Conservation (phyloP, 169 alveolate species). For the Babesia gibsoni region DNA sequence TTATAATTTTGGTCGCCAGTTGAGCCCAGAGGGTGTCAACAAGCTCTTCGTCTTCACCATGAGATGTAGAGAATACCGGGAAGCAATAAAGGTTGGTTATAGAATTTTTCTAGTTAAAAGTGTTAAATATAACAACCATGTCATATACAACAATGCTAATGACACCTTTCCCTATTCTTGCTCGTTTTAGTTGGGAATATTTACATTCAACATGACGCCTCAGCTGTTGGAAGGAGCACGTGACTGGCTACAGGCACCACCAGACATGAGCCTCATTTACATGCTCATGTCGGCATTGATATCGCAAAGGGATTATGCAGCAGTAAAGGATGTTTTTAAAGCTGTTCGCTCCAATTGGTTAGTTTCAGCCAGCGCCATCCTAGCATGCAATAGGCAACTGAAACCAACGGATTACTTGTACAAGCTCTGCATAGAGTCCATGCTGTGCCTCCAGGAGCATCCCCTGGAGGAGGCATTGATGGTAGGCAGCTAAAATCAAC, state of each 20-base stretch:
- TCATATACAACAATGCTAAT: no score
- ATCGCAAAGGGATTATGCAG: conserved; percentile 17
- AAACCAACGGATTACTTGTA: background rate
- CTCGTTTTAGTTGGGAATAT: no score
- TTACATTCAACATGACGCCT: background rate
- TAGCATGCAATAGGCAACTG: conserved; percentile 18
- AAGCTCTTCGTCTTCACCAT: conserved; percentile 43
- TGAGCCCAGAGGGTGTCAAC: conserved; percentile 52
- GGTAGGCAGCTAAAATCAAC: conserved; percentile 16
- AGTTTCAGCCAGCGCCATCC: background rate
- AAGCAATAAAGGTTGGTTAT: conserved; percentile 47
- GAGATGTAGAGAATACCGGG: conserved; percentile 48
- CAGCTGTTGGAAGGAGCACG: conserved; percentile 43
- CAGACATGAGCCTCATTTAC: conserved; percentile 34
- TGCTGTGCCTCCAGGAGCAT: conserved; percentile 15
- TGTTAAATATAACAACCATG: no score
- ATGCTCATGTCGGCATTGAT: conserved; percentile 20
- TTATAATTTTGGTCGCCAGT: conserved; percentile 63
- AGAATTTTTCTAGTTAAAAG: no score
- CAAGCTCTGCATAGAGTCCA: conserved; percentile 29
- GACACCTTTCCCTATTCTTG: no score
- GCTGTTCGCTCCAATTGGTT: conserved; percentile 44
- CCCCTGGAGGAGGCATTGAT: conserved; percentile 52
- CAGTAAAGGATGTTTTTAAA: conserved; percentile 32
- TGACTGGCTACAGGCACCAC: conserved; percentile 60